Base-by-base conservation (phyloP, 1,139 yeast species). In the Maudiozyma humilis region DNA sequence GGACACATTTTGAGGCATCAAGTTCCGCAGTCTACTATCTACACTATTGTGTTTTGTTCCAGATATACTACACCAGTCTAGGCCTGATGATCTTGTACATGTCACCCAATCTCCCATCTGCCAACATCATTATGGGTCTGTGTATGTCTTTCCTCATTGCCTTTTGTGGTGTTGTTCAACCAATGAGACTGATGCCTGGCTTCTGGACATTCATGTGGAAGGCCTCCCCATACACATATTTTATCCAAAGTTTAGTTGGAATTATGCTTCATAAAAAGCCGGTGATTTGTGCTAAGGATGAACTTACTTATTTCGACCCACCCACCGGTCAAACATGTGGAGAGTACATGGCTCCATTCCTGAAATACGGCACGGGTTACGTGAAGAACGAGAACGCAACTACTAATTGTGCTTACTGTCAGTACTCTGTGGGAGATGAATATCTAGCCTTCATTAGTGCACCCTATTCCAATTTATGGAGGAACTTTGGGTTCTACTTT, bases 141-240 rank as follows among this genome's bases (percentile, higher is more conserved):
- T 66, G 70, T 48, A 67, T 76, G 50, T 67, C 79, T 5, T 74
- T 79, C 49, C 64, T 77, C 63, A 68, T 79, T 45, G 67, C 73
- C 8, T 78, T 78, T 66, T 73, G 80, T 55, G 86, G 86, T 59
- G 80, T 79, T 47, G 73, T 77, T 43, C 84, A 78, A 57, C 82
- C 82, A n/a, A 66, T 64, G 19, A 45, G 55, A 3, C 66, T 74
- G 45, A 72, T 79, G 74, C 84, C 83, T 14, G 78, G 79, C 1
- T 82, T 83, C 66, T 82, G 82, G 81, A 72, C 69, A 3, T 86
- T 83, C 68, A 80, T 82, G 85, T 76, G 79, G 66, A 75, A 79
- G 56, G 73, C 74, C 2, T 77, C 84, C 5, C 91, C 91, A 20
- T 75, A 76, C 63, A 79, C 87, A 1, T 83, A 82, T 55, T 69